These are phyloP conservation scores for Mucor velutinosus DNA, from an alignment of 371 early-diverging fungal species.

Conservation along the genomic window DNA sequence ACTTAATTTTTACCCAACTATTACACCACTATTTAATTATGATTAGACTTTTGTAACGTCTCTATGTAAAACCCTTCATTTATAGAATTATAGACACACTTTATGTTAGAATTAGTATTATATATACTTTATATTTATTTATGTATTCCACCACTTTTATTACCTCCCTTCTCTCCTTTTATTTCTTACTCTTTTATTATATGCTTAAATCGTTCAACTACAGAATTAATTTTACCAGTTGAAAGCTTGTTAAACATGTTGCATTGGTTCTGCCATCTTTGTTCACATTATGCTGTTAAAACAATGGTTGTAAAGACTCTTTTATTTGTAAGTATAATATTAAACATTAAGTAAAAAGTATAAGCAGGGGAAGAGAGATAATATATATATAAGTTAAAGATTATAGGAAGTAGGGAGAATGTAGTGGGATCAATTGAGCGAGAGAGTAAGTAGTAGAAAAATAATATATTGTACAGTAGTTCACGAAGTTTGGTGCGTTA, in stretches of 20 bases:
- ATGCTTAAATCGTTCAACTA: not conserved
- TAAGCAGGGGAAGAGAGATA: not conserved
- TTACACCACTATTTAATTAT: not conserved
- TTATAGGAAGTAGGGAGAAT: not conserved
- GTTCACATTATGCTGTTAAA: not conserved
- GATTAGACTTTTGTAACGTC: not conserved
- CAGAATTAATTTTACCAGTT: not conserved
- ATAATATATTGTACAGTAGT: not conserved
- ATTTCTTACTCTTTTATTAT: not conserved
- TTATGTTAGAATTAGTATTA: not conserved
- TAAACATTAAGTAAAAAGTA: constrained; percentile 4
- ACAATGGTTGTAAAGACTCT: not conserved
- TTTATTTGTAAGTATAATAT: not conserved
- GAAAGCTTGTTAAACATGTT: not conserved
- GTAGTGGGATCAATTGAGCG: not conserved
- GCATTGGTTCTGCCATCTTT: not conserved
- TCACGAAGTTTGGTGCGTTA: not conserved
- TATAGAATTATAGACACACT: not conserved
- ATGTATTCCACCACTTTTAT: not conserved
- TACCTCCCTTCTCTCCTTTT: not conserved
- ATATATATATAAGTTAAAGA: not conserved
- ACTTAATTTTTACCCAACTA: not conserved
- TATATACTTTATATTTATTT: not conserved
- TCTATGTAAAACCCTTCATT: not conserved
- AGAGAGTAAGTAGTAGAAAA: not conserved